Evolutionary conservation across 805 yeast genomes (phyloP).

Genomic region (Nakazawaea anatomiae): DNA sequence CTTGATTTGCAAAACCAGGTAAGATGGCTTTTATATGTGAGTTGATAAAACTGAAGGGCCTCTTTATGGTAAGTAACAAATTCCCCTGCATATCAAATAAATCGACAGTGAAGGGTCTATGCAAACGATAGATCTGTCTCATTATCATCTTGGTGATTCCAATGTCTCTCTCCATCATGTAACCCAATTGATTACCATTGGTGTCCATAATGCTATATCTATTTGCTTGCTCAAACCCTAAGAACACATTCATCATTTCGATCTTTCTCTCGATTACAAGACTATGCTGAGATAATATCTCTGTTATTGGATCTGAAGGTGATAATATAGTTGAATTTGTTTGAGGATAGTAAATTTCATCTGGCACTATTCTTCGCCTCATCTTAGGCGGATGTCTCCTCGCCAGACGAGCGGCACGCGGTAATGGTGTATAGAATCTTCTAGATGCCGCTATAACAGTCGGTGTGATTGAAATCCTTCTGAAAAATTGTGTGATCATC

Average conservation of each 20-base stretch:
- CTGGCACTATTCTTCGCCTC: conserved; percentile 5
- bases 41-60: conserved; percentile 86
- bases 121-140: conserved; percentile 78
- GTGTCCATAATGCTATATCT: conserved; percentile 68
- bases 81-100: conserved; percentile 62
- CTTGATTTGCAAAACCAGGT: conserved; percentile 43
- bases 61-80: conserved; percentile 54
- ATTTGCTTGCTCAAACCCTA: conserved; percentile 92
- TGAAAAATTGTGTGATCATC: background rate
- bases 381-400: conserved; percentile 1
- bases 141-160: conserved; percentile 64
- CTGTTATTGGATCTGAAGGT: conserved; percentile 52
- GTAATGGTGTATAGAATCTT: conserved; percentile 7
- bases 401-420: background rate
- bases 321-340: conserved; percentile 30
- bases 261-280: conserved; percentile 82
- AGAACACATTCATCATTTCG: conserved; percentile 78
- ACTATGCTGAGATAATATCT: conserved; percentile 71
- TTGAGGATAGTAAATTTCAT: conserved; percentile 7
- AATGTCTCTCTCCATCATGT: conserved; percentile 74
- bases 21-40: conserved; percentile 73
- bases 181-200: conserved; percentile 70
- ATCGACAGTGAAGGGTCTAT: conserved; percentile 79
- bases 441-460: background rate
- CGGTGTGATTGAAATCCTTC: too few species aligned